A percentile compares a stretch with the other conserved stretches of the same genome.
Evolutionary conservation across 2,329 filamentous ascomycete genomes (phyloP).

Genomic region (Emergomyces africanus): DNA sequence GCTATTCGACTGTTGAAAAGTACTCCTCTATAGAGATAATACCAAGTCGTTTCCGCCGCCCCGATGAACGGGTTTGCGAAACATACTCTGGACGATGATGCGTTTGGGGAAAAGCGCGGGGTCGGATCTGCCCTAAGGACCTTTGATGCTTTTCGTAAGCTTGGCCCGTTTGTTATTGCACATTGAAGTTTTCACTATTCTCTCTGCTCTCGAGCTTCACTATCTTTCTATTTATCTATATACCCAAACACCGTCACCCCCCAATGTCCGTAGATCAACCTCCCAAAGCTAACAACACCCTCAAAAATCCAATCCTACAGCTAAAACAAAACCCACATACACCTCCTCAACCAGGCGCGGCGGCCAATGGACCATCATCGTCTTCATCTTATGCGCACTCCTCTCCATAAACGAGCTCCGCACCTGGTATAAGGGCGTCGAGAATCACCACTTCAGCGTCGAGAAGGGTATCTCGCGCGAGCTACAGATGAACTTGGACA

Average conservation of each 20-base stretch:
- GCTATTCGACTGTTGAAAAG: not conserved
- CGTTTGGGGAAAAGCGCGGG: slow-evolving; percentile 60
- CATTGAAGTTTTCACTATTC: not conserved
- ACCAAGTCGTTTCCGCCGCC: slow-evolving; percentile 22
- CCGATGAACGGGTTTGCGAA: slow-evolving; percentile 69
- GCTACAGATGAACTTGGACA: slow-evolving; percentile 89
- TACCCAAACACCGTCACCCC: not conserved
- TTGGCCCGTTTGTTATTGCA: not conserved
- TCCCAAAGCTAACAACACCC: not conserved
- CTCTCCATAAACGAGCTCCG: slow-evolving; percentile 66
- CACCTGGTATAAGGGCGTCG: slow-evolving; percentile 73
- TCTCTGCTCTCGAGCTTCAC: not conserved
- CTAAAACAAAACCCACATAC: slow-evolving; percentile 93
- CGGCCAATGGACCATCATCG: slow-evolving; percentile 83
- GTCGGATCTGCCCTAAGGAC: slow-evolving; percentile 51
- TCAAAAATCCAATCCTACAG: slow-evolving; percentile 35
- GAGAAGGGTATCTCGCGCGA: slow-evolving; percentile 80
- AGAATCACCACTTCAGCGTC: slow-evolving; percentile 82
- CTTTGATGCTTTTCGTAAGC: slow-evolving; percentile 94
- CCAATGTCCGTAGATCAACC: not conserved
- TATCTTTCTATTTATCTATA: not conserved
- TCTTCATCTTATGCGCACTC: slow-evolving; percentile 59
- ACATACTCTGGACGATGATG: slow-evolving; percentile 59
- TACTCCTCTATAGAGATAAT: not conserved
- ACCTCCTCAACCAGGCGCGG: slow-evolving; percentile 71